Conservation (phyloP, 495 filamentous ascomycete genomes). For the Bathelium albidoporum region DNA sequence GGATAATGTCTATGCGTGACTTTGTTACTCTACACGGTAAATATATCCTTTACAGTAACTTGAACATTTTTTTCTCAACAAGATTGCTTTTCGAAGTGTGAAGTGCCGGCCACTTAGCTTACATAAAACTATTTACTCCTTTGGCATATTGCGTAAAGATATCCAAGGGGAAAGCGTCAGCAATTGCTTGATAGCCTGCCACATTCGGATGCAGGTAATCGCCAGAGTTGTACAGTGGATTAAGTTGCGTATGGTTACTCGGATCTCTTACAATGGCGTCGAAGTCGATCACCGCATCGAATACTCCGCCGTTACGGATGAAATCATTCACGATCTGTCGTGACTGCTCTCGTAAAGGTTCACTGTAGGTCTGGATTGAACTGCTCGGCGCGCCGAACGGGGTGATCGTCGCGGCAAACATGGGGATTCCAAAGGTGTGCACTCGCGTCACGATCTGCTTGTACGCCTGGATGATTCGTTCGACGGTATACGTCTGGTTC, state of each 20-base stretch:
- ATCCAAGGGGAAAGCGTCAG: slow-evolving; percentile 47
- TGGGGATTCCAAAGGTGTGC: slow-evolving; percentile 44
- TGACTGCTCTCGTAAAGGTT: slow-evolving; percentile 45
- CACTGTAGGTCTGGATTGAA: slow-evolving; percentile 39
- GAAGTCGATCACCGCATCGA: slow-evolving; percentile 58
- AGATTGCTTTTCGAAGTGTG: too few species aligned
- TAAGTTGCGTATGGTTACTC: slow-evolving; percentile 34
- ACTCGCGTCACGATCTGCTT: slow-evolving; percentile 47
- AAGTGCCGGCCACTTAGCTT: too few species aligned
- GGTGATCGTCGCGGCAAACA: slow-evolving; percentile 59
- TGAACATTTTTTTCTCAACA: slow-evolving; percentile 12
- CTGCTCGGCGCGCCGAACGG: slow-evolving; percentile 46
- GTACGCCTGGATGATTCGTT: slow-evolving; percentile 46
- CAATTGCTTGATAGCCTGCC: slow-evolving; percentile 53
- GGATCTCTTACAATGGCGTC: slow-evolving; percentile 46
- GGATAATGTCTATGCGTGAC: too few species aligned
- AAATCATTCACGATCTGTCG: slow-evolving; percentile 52
- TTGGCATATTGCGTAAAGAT: slow-evolving; percentile 36
- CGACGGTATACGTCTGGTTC: slow-evolving; percentile 41
- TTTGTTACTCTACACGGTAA: too few species aligned
- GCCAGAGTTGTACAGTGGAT: slow-evolving; percentile 48
- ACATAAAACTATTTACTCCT: slow-evolving; percentile 16
- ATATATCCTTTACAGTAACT: slow-evolving; percentile 13
- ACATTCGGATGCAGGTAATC: slow-evolving; percentile 64
- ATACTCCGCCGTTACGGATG: slow-evolving; percentile 47